Evolutionary conservation across 352 stramenopile species (phyloP).

Genomic region (Globisporangium megalacanthum): DNA sequence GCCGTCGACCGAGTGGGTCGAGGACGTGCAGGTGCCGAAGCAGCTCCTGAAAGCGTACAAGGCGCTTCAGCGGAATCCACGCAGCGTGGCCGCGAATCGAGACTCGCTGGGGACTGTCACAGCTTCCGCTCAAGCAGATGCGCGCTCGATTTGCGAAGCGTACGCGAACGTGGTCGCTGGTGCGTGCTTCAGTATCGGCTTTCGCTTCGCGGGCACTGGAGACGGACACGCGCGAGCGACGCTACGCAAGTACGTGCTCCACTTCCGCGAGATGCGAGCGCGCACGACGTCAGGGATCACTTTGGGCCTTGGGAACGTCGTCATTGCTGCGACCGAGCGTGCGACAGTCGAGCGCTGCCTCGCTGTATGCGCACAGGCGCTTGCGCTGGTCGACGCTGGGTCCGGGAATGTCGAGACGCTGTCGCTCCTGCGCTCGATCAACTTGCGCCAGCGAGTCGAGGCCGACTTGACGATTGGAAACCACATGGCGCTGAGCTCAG

Average conservation of each 20-base stretch:
- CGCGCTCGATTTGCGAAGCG: slow-evolving; percentile 90
- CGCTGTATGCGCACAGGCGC: slow-evolving; percentile 82
- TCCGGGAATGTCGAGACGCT: slow-evolving; percentile 94
- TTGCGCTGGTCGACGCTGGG: slow-evolving; percentile 95
- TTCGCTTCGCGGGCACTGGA: slow-evolving; percentile 92
- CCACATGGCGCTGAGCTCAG: slow-evolving; percentile 93
- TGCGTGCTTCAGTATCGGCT: slow-evolving; percentile 93
- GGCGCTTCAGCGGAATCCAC: slow-evolving; percentile 10
- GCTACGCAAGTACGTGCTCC: slow-evolving; percentile 54
- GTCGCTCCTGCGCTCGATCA: slow-evolving; percentile 86
- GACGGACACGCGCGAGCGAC: slow-evolving; percentile 46
- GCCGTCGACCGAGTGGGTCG: slow-evolving; percentile 89
- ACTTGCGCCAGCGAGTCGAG: slow-evolving; percentile 72
- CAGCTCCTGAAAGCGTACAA: slow-evolving; percentile 54
- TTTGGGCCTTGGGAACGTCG: slow-evolving; percentile 26
- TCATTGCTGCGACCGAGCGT: slow-evolving; percentile 63
- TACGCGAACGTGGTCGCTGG: slow-evolving; percentile 94
- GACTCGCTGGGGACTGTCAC: neutral
- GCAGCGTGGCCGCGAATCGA: neutral
- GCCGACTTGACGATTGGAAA: slow-evolving; percentile 91
- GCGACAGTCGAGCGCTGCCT: slow-evolving; percentile 94
- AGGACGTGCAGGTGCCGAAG: slow-evolving; percentile 52
- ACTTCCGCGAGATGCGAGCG: slow-evolving; percentile 71
- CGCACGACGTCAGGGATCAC: slow-evolving; percentile 29
- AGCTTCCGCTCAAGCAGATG: slow-evolving; percentile 50